Conservation (phyloP, 257 asterid species). For the Primulina huaijiensis region DNA sequence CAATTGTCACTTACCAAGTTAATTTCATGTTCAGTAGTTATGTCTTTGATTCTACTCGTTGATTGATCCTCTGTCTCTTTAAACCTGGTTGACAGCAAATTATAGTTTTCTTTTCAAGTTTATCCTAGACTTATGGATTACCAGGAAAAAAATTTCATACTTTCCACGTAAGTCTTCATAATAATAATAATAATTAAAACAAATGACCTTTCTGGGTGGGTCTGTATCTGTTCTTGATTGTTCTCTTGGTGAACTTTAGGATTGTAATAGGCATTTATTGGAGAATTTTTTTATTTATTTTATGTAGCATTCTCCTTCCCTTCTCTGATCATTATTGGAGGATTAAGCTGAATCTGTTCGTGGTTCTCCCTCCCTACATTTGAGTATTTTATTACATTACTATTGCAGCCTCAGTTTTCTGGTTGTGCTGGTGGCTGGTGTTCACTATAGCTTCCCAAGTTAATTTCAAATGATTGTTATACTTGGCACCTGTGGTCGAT, state of each 20-base stretch:
- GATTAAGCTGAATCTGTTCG: not conserved
- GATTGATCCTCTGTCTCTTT: slow-evolving; percentile 1
- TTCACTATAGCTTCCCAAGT: slow-evolving; percentile 4
- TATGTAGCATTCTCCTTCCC: not conserved
- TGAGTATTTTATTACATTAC: not conserved
- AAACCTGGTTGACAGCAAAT: not conserved
- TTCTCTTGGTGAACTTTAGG: not conserved
- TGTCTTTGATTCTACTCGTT: not conserved
- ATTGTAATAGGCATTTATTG: not conserved
- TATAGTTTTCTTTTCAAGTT: not conserved
- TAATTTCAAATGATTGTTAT: slow-evolving; percentile 2
- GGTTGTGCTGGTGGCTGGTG: slow-evolving; percentile 18
- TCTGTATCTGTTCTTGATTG: slow-evolving; percentile 10
- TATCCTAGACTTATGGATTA: not conserved
- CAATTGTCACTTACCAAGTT: not conserved
- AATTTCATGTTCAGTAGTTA: not conserved
- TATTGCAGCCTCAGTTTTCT: slow-evolving; percentile 11
- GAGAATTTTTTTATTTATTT: not conserved
- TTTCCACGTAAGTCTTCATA: not conserved
- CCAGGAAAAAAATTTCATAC: not conserved
- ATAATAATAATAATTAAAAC: slow-evolving; percentile 6
- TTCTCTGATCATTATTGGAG: not conserved
- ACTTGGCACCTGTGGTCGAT: not conserved
- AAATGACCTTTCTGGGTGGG: slow-evolving; percentile 1
- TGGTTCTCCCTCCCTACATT: not conserved